A percentile compares a stretch with the other conserved stretches of the same genome.
Evolutionary conservation across 202 grass and related monocot species (phyloP).

Genomic region (Brachypodium distachyon): DNA sequence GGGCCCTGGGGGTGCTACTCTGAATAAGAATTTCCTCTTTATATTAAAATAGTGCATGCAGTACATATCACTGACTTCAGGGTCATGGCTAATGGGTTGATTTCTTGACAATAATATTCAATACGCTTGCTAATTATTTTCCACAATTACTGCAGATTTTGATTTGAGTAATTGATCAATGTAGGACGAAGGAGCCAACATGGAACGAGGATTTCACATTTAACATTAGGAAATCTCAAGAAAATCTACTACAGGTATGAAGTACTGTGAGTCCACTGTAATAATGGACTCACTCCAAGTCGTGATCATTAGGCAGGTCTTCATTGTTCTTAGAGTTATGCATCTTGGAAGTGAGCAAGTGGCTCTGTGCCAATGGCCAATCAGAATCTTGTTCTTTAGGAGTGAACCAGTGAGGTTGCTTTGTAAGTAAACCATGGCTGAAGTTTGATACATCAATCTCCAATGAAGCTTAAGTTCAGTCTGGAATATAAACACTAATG

Average conservation of each 20-base stretch:
- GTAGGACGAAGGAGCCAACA: constrained; percentile 74
- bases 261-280: neutral
- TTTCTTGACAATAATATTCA: neutral
- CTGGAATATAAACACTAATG: neutral
- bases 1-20: neutral
- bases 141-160: constrained; percentile 11
- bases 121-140: constrained; percentile 11
- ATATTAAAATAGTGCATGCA: neutral
- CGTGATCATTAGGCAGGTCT: neutral
- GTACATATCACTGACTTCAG: neutral
- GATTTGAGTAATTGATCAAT: constrained; percentile 33
- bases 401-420: neutral
- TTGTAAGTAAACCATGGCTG: neutral
- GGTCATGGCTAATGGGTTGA: neutral
- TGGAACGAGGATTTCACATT: constrained; percentile 89
- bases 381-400: neutral
- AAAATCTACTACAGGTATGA: constrained; percentile 67
- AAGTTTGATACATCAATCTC: neutral
- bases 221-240: constrained; percentile 49
- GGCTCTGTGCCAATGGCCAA: neutral
- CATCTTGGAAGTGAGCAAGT: neutral
- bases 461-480: neutral
- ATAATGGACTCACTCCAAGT: neutral
- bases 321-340: neutral
- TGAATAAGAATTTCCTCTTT: neutral